A percentile compares a stretch with the other conserved stretches of the same genome.
phyloP scores from a whole-genome alignment of 2,329 filamentous ascomycete genomes.

The Phaeomoniella chlamydospora region DNA sequence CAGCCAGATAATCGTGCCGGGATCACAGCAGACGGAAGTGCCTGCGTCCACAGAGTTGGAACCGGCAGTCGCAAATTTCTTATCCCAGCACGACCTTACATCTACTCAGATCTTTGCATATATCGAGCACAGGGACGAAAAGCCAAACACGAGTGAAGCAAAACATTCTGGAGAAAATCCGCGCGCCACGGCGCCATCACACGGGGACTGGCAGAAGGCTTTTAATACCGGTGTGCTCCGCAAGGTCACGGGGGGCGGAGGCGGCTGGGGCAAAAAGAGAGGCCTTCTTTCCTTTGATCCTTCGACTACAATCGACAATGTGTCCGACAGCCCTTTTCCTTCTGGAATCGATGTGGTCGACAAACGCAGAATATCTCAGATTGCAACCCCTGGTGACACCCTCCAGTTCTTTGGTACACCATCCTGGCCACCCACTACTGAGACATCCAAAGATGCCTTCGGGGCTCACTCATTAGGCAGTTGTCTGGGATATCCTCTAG shows the following conservation, averaged over 20 bases:
- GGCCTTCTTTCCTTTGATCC: conserved; percentile 12
- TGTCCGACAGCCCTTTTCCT: conserved; percentile 2
- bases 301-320: conserved; percentile 4
- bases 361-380: conserved; percentile 2
- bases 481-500: background rate
- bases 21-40: conserved; percentile 3
- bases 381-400: conserved; percentile 5
- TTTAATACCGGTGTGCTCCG: background rate
- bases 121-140: conserved; percentile 2
- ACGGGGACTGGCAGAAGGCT: background rate
- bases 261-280: conserved; percentile 12
- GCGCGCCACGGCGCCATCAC: conserved; percentile 5
- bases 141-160: background rate
- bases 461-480: background rate
- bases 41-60: conserved; percentile 12
- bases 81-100: background rate
- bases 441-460: conserved; percentile 1
- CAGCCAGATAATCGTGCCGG: conserved; percentile 7
- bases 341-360: conserved; percentile 3
- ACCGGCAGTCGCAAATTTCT: conserved; percentile 3
- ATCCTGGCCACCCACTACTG: background rate
- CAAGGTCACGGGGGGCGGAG: conserved; percentile 12
- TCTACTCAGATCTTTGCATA: background rate
- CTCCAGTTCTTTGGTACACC: conserved; percentile 6
- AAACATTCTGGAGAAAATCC: conserved; percentile 1